Base-by-base conservation (phyloP, 148 eudicot species). In the Nepenthes gracilis region DNA sequence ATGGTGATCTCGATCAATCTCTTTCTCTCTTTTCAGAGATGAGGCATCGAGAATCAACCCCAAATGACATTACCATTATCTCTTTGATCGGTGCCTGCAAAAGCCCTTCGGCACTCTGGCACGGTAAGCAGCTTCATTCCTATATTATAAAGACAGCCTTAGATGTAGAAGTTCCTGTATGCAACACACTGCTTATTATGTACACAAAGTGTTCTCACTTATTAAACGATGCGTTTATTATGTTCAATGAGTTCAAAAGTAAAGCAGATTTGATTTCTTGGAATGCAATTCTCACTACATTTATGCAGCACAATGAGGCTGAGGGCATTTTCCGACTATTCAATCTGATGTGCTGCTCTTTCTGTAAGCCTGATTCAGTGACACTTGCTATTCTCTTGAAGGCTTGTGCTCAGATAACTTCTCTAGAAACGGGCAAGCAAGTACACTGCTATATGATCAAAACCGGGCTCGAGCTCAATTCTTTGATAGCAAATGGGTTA, bases 341-440 rank as follows among this genome's bases (percentile, higher is more conserved):
- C 12, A 78, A 56, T 58, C 43, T 58, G 64, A 74, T 78, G 78
- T 65, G 61, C 36, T 45, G n/a, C n/a, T 60, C 71, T 57, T 61
- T 45, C 32, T 60, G 35, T 62, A 64, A 55, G 50, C 75, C 78
- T 14, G 78, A 78, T 60, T 45, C 64, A 43, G 47, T 74, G 36
- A 74, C 73, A 37, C 47, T 78, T 33, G 57, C 43, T 37, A 67
- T 7, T 55, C 61, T 69, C 9, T 57, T 77, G 1, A 67, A 76
- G 58, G 71, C 74, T 60, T 72, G 71, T 58, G 77, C 65, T 60
- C 71, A 78, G 58, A 6, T 64, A n/a, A 63, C 81, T 61, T 70
- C 81, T 64, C 58, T 78, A 33, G 81, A 74, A 55, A 70, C 58
- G 61, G 81, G 75, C 52, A 58, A 70, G 38, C 78, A 74, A 67